phyloP scores from a whole-genome alignment of 441 rosid species.

The Gossypium davidsonii region DNA sequence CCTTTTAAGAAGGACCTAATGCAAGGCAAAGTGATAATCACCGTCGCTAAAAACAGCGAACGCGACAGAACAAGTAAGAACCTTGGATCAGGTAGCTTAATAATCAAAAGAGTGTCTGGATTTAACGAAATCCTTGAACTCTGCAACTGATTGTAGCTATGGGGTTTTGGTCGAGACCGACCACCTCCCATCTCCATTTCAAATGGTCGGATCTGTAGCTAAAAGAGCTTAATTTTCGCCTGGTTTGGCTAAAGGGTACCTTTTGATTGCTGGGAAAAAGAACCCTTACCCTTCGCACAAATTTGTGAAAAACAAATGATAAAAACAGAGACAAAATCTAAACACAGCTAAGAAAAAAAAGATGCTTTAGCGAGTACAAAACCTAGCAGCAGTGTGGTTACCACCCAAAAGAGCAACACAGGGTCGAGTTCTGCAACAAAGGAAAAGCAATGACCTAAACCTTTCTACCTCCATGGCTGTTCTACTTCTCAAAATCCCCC shows the following conservation, averaged over 20 bases:
- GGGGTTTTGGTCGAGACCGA: constrained; percentile 12
- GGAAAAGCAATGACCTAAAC: constrained; percentile 30
- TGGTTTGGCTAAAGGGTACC: constrained; percentile 9
- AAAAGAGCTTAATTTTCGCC: constrained; percentile 7
- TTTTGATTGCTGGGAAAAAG: constrained; percentile 2
- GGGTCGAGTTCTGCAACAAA: constrained; percentile 26
- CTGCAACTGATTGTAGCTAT: constrained; percentile 8
- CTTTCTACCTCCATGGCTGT: constrained; percentile 37
- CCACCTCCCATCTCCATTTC: constrained; percentile 26
- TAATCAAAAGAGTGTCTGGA: constrained; percentile 28
- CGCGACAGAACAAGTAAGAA: constrained; percentile 33
- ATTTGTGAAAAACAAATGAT: background rate
- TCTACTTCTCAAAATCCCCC: background rate
- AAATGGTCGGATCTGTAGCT: background rate
- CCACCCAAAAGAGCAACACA: constrained; percentile 40
- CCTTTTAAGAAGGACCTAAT: constrained; percentile 24
- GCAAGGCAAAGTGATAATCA: constrained; percentile 33
- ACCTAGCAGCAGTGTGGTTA: constrained; percentile 41
- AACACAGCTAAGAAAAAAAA: background rate
- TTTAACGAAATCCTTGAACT: constrained; percentile 16
- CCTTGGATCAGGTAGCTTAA: constrained; percentile 38
- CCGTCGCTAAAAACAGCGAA: constrained; percentile 33
- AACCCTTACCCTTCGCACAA: no score
- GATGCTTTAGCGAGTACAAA: constrained; percentile 26
- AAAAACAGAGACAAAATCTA: background rate